These are phyloP conservation scores for Hypoxylon cercidicola DNA, from an alignment of 495 filamentous ascomycete genomes.

Conservation along the genomic window DNA sequence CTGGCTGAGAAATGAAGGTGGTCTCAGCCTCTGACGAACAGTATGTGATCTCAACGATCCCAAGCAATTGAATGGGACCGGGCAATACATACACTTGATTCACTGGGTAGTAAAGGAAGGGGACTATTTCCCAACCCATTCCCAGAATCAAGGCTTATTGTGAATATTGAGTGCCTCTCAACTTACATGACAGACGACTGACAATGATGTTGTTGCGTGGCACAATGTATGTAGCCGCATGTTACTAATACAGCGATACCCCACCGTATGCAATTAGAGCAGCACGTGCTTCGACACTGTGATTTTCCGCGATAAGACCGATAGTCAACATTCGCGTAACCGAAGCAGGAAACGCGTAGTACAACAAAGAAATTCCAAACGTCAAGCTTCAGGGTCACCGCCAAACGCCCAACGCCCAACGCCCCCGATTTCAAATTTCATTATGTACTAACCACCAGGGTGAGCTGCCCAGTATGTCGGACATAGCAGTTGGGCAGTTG, in stretches of 20 bases:
- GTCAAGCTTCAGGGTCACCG: slow-evolving; percentile 24
- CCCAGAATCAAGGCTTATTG: no score
- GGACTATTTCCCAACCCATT: no score
- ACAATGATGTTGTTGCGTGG: no score
- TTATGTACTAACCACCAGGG: slow-evolving; percentile 42
- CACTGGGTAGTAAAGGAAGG: no score
- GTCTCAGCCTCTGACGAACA: no score
- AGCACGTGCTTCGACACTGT: not conserved
- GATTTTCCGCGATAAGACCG: slow-evolving; percentile 15
- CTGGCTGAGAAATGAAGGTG: not conserved
- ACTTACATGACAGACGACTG: no score
- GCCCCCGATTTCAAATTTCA: slow-evolving; percentile 2
- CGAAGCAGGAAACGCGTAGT: slow-evolving; percentile 23
- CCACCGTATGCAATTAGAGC: not conserved
- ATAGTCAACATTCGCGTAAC: slow-evolving; percentile 41
- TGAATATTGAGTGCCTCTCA: no score
- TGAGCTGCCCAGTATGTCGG: slow-evolving; percentile 48
- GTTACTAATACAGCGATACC: not conserved
- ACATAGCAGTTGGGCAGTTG: slow-evolving; percentile 56
- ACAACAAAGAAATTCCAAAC: slow-evolving; percentile 33
- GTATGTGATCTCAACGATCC: no score
- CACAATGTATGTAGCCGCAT: not conserved
- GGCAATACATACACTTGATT: no score
- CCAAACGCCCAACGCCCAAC: slow-evolving; percentile 15
- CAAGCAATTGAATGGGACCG: no score